Evolutionary conservation across 345 rosid genomes (phyloP), one percentile per base, ranked within the genome.

Genomic region (Rhodomyrtus tomentosa): DNA sequence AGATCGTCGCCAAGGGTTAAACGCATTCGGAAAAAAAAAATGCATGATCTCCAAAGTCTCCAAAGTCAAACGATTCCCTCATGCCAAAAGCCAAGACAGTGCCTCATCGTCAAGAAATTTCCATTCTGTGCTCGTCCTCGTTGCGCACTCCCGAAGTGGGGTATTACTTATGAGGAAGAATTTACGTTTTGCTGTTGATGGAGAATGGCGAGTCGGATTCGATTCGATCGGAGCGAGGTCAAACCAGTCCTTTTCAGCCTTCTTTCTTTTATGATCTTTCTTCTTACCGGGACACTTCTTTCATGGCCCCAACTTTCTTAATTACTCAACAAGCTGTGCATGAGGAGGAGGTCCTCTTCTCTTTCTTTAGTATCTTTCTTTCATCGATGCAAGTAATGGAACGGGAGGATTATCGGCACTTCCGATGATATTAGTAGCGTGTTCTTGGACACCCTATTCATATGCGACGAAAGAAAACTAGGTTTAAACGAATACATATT

Each of bases 31-130:
- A n/a, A n/a, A n/a, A n/a, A n/a, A n/a, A n/a, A n/a, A n/a, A n/a
- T n/a, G n/a, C n/a, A n/a, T n/a, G n/a, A n/a, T n/a, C n/a, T n/a
- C n/a, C n/a, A n/a, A n/a, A n/a, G n/a, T n/a, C 25, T 84, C 82
- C 24, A 73, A 73, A 84, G 85, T 84, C 85, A 50, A 84, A 84
- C 36, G 72, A 84, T 84, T 84, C 85, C 51, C 32, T 73, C 24
- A 3, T 73, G n/a, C 59, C 76, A 50, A 58, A 58, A 58, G 84
- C 84, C 13, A 3, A 38, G n/a, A 49, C 76, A 50, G n/a, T 83
- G 84, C 84, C 22, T 22, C 21, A 6, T 82, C 24, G 32, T 18
- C 0, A 7, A 7, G 22, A 10, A n/a, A 22, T 76, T 40, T 20
- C 36, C 25, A 10, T 48, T 45, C 11, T 7, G 48, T 48, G 50